phyloP scores from a whole-genome alignment of 2,329 filamentous ascomycete genomes.

The Cladosporium sp. region DNA sequence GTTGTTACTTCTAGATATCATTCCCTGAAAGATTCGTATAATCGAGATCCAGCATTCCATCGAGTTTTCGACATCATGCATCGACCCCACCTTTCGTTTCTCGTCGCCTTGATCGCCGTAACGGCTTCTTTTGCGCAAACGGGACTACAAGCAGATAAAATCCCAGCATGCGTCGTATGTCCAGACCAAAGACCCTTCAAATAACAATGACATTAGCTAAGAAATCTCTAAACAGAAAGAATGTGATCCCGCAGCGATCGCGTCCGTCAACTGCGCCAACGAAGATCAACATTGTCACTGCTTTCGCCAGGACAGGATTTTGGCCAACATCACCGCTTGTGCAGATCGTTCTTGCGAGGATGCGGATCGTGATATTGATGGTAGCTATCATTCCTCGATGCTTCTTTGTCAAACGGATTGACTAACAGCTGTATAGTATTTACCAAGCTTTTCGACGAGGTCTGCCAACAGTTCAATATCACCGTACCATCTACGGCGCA shows the following conservation, averaged over 20 bases:
- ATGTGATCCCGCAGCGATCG: conserved; percentile 21
- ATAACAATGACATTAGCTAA: not conserved
- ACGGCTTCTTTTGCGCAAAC: conserved; percentile 14
- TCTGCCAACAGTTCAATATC: conserved; percentile 20
- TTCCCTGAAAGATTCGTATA: too few relatives aligned
- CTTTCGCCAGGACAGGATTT: conserved; percentile 17
- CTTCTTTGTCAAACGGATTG: not conserved
- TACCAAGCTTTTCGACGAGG: conserved; percentile 19
- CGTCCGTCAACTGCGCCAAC: conserved; percentile 21
- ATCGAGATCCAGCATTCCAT: too few relatives aligned
- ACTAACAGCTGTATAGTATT: conserved; percentile 14
- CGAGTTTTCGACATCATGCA: too few relatives aligned
- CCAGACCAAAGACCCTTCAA: not conserved
- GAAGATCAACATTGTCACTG: conserved; percentile 22
- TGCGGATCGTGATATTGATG: conserved; percentile 16
- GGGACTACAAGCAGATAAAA: conserved; percentile 16
- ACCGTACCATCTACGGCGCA: conserved; percentile 18
- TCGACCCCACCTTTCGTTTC: not conserved
- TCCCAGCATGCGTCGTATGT: conserved; percentile 19
- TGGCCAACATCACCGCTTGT: conserved; percentile 19
- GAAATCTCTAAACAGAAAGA: conserved; percentile 12
- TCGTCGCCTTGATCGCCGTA: not conserved
- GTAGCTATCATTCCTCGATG: conserved; percentile 5
- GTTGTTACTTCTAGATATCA: too few relatives aligned
- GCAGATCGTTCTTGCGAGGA: conserved; percentile 16